Base-by-base conservation (phyloP, 306 rosid species). In the Castanopsis chinensis region DNA sequence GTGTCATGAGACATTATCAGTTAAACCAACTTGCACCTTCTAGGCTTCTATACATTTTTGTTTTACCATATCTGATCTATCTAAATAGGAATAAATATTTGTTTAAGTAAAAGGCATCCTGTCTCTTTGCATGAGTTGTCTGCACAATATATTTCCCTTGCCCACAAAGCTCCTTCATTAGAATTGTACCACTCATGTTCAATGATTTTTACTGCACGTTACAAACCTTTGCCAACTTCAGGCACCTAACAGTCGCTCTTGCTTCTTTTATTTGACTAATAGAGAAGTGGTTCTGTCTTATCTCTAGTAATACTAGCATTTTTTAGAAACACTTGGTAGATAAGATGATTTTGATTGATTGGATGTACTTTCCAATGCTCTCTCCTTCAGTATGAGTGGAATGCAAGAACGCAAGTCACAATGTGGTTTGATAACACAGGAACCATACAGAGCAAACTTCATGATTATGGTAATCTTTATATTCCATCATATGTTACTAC, bases 331-430 rank as follows among this genome's bases (percentile, higher is more conserved):
- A 32, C 69, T 30, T 15, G n/a, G 71, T 23, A 78, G 27, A 23
- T 51, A 64, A 75, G 21, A 33, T 28, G 18, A 57, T 45, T 13
- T 7, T 20, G 78, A 27, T 21, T 63, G 49, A 32, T 64, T 56
- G 5, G 4, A 2, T 72, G 10, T 56, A 55, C 19, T 17, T 68
- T 37, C 53, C 23, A 43, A 13, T 64, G 78, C 72, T 79, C 72
- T 79, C 67, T 79, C 52, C 56, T 65, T 21, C 90, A 95, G 98
- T 89, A 95, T 41, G 98, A 95, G 86, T 95, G 99, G 99, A 95
- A 95, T 81, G 99, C 98, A 67, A 92, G 96, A 82, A 92, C 97
- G 0, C 99, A 92, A 82, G 93, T 94, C 78, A 90, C 99, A 25
- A 92, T 92, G 99, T 95, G 99, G 99, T 91, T 72, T 74, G 99